Evolutionary conservation across 2,329 filamentous ascomycete genomes (phyloP), one percentile per base, ranked within the genome.

Genomic region (Aspergillus viridinutans): DNA sequence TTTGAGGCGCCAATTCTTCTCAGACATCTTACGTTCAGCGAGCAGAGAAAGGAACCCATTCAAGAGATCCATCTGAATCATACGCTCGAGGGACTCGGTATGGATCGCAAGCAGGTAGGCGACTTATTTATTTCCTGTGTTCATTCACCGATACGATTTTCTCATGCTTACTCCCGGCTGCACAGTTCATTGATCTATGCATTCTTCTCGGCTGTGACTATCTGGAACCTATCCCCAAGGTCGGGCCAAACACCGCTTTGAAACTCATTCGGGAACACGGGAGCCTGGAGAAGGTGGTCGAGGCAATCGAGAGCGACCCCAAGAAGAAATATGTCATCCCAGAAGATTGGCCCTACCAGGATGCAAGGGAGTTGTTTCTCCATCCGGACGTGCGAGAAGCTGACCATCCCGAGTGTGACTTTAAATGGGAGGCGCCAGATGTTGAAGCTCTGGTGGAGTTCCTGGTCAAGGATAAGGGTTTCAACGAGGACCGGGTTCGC

Each of bases 131-230:
- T 23, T 25, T 8, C 20, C 8, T 23, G 17, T 10, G 9, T n/a
- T 12, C 17, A 14, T 25, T 20, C 5, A 25, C 3, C 17, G 25
- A 12, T 23, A 40, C 23, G 20, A 32, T 73, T 65, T 12, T 3
- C 17, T 47, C 14, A 40, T 26, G 40, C 61, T 65, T 8, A 65
- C 54, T 26, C 20, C 28, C 17, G 12, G 14, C 29, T 2, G 50
- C 9, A 42, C 40, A 97, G 88, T 99, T 99, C 73, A 92, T 99
- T 68, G 94, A 99, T 74, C 86, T 99, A 52, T 99, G 94, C 71
- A 99, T 99, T 68, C 84, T 99, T 10, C 89, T 99, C 49, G 94
- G 94, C 66, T 99, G 94, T 76, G 94, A 99, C 73, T 99, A 99
- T 71, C 86, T 97, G 71, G 94, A 99, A 67, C 93, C 94, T 0